phyloP scores from a whole-genome alignment of 805 yeast species.

The Yarrowia yakushimensis region DNA sequence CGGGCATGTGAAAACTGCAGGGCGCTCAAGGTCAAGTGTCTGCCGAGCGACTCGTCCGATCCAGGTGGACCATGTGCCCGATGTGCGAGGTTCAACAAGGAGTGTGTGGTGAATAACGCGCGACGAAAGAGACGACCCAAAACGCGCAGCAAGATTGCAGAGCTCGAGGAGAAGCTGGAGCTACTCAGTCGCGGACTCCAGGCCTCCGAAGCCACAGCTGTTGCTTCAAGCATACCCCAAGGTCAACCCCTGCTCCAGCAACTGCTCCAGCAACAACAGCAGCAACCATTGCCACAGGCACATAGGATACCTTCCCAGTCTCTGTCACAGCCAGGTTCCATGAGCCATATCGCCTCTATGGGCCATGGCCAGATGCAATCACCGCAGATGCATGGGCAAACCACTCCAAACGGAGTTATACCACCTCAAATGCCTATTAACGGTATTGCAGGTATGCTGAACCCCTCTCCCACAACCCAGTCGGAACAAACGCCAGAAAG shows the following conservation, averaged over 20 bases:
- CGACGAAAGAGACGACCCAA: constrained; percentile 52
- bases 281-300: neutral
- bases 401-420: neutral
- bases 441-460: constrained; percentile 4
- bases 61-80: constrained; percentile 68
- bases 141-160: constrained; percentile 32
- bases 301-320: neutral
- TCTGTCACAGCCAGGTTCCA: neutral
- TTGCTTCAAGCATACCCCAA: neutral
- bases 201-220: neutral
- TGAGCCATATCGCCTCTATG: neutral
- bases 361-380: neutral
- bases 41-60: constrained; percentile 59
- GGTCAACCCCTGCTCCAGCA: neutral
- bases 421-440: neutral
- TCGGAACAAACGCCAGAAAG: constrained; percentile 10
- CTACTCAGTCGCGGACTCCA: neutral
- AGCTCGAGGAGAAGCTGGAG: constrained; percentile 23
- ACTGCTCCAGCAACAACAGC: neutral
- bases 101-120: constrained; percentile 64
- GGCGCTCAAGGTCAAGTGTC: constrained; percentile 76
- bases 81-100: constrained; percentile 59
- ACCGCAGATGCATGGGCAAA: neutral
- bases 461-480: constrained; percentile 7
- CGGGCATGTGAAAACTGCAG: constrained; percentile 56